Percentiles rank a stretch among this genome's conserved stretches.
These are phyloP conservation scores for Boletus coccyginus DNA, from an alignment of 768 basidiomycete species.

Conservation along the genomic window DNA sequence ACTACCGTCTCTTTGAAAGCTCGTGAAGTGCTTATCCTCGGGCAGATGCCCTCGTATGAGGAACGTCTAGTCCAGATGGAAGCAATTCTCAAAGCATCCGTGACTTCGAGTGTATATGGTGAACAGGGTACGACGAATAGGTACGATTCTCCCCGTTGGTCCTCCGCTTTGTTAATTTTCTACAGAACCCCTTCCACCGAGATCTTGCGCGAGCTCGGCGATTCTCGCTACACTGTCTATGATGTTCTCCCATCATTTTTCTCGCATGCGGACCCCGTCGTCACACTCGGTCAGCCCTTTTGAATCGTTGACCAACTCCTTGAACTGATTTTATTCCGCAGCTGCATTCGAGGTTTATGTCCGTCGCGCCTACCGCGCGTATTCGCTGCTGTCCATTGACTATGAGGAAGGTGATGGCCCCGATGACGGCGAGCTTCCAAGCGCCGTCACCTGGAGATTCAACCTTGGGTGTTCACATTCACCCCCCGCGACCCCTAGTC, in stretches of 20 bases:
- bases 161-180: conserved; percentile 1
- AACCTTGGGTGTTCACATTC: conserved; percentile 88
- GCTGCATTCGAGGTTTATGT: conserved; percentile 96
- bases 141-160: conserved; percentile 33
- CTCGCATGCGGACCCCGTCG: conserved; percentile 78
- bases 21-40: conserved; percentile 93
- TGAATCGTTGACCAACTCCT: background rate
- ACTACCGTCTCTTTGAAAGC: conserved; percentile 90
- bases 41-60: conserved; percentile 96
- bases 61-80: conserved; percentile 95
- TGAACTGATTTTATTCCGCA: conserved; percentile 27
- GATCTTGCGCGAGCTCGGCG: conserved; percentile 87
- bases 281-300: conserved; percentile 67
- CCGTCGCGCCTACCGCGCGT: conserved; percentile 93
- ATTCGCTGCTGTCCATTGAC: conserved; percentile 86
- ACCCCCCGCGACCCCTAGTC: conserved; percentile 77
- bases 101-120: conserved; percentile 86
- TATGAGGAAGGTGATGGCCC: conserved; percentile 89
- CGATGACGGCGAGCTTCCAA: conserved; percentile 80
- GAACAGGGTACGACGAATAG: conserved; percentile 66
- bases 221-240: conserved; percentile 95
- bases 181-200: conserved; percentile 79
- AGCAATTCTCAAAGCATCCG: conserved; percentile 83
- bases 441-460: conserved; percentile 91
- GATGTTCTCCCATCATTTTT: conserved; percentile 98